Evolutionary conservation across 2,329 filamentous ascomycete species (phyloP), one percentile per base, ranked within the genome.

Genomic region (Purpureocillium lavendulum): DNA sequence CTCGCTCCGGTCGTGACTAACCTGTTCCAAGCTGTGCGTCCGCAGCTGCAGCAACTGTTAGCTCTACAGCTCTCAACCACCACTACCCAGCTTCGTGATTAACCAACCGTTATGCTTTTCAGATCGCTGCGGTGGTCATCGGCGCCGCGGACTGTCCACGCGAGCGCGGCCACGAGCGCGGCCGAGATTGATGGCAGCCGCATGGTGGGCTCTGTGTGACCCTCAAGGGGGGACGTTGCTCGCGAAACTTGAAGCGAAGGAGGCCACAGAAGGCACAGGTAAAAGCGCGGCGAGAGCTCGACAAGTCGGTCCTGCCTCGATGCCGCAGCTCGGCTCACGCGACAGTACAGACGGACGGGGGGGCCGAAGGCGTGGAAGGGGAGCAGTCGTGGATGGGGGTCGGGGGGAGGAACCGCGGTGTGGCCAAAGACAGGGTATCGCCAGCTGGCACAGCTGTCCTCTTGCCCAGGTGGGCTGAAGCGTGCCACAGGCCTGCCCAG

Each of bases 21-120:
- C 85, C 73, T 84, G 76, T 60, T 75, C 69, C 46, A 95, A 73
- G 56, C 82, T 90, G 65, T 95, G 89, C 56, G 89, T 94, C 58
- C 87, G 80, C 57, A 95, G 73, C 85, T 94, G 43, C 33, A 62
- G 31, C 38, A 33, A 30, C 28, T 31, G 35, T 42, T n/a, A 40
- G 38, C 31, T 16, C 24, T 26, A 30, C 6, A 26, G 6, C 21
- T 26, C 10, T 10, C 5, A 5, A 26, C 6, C 10, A 10, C n/a
- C 16, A 26, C 15, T 14, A 26, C 26, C 21, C n/a, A 16, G 29
- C 13, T 33, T 26, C 8, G 13, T 24, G 24, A 24, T 18, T n/a
- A 36, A 54, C 67, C 44, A 59, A 72, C 69, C 58, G 63, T 60
- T 51, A 74, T 72, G 59, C 69, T 72, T 62, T 70, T 71, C 49